Evolutionary conservation across 2,329 filamentous ascomycete genomes (phyloP), one percentile per base, ranked within the genome.

Genomic region (Ophiognomonia clavigignenti-juglandacearum): DNA sequence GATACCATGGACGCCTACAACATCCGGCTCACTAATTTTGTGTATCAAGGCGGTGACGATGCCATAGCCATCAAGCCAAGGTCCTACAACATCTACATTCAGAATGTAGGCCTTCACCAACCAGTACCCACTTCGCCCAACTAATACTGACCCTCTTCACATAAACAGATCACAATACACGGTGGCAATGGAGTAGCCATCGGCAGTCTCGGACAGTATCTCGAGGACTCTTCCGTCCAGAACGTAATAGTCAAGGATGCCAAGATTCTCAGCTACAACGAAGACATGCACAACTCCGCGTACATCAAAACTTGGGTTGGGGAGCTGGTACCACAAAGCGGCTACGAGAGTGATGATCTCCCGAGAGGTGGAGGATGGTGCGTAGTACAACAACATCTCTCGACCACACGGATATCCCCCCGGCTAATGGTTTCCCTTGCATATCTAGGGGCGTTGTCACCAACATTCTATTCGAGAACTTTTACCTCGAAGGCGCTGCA

Each of bases 241-340:
- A 75, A 79, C 47, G 65, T 79, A 3, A 50, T 64, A 0, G 60
- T 80, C 10, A 68, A 70, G 46, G 63, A 76, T 26, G 73, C 71
- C 26, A 65, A 64, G 24, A 66, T 76, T 44, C 57, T 70, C 22
- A 67, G 63, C 13, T 62, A 70, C 54, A 74, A 74, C 44, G 60
- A 69, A 14, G 67, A 74, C 50, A 71, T 74, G 63, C 62, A 71
- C 45, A 70, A 72, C 50, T 60, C 61, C 13, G 74, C 71, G 1
- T 78, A 78, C 53, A 75, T 80, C 58, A 80, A 80, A 56, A 79
- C 75, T 1, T 80, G 73, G 72, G 65, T 77, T 4, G 76, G 77
- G 4, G 68, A 61, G 1, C 65, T 69, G 3, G 66, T 72, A 0
- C 64, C 65, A 0, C 71, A 77, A 52, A 56, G 58, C 16, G 59